Evolutionary conservation across 169 alveolate genomes (phyloP), one percentile per base, ranked within the genome.

Genomic region (Eimeria maxima): DNA sequence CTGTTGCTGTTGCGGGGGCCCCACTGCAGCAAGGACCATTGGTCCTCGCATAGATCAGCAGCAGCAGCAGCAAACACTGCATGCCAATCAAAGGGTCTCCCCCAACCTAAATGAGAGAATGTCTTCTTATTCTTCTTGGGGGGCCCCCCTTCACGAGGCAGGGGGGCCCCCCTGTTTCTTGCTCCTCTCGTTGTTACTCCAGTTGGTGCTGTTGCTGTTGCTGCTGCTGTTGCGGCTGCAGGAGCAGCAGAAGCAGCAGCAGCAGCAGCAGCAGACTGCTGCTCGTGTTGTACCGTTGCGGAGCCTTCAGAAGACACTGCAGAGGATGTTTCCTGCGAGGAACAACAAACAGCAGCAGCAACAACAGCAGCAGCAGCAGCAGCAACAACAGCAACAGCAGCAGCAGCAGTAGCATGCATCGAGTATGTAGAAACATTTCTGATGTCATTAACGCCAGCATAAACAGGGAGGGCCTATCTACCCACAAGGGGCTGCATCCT

Each of bases 11-110:
- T 78, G 88, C 88, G 65, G 44, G 44, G 18, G 1, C 55, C 88
- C 88, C 88, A 78, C 88, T 42, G 57, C 88, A 78, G 67, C 88
- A 78, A 24, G n/a, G 88, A 27, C 88, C 88, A 78, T 42, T 45
- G 42, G 42, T 78, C 88, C 65, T 78, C 88, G 27, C 88, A 78
- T 44, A 78, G 33, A 27, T 78, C 88, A 16, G 45, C 88, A 3
- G 42, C 67, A 14, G 57, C 67, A 78, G 65, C 88, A 45, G 67
- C 88, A 78, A 78, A 78, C 42, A 78, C 65, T 22, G 10, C 88
- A 22, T 78, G 88, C 88, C 88, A 78, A n/a, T 78, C 88, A 47
- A 78, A 78, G 50, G 42, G 27, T 44, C 88, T 29, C 22, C 88
- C 88, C 88, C 88, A 78, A 38, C 88, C 88, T 38, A 78, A 20